phyloP scores from a whole-genome alignment of 352 stramenopile species.

The Lagenidium sp. region DNA sequence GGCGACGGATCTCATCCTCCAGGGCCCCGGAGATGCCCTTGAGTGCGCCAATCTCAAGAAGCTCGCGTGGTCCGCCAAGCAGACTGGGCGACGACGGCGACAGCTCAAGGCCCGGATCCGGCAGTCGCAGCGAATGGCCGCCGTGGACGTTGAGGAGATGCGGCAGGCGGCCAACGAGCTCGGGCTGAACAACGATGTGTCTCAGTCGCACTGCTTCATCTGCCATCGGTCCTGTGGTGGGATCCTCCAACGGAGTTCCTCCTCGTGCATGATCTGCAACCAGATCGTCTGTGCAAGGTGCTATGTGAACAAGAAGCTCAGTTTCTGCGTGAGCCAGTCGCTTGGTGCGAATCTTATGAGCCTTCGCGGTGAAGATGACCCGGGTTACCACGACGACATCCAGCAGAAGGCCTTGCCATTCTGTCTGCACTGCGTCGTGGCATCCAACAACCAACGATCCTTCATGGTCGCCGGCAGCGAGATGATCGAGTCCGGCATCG shows the following conservation, averaged over 20 bases:
- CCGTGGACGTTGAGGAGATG: slow-evolving; percentile 7
- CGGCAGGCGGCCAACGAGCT: slow-evolving; percentile 5
- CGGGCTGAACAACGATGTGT: not conserved
- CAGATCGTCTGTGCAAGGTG: slow-evolving; percentile 16
- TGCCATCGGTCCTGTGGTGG: slow-evolving; percentile 11
- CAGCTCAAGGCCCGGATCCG: slow-evolving; percentile 5
- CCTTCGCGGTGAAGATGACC: not conserved
- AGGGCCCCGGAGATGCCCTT: slow-evolving; percentile 22
- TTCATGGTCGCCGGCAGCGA: slow-evolving; percentile 12
- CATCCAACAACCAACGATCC: slow-evolving; percentile 11
- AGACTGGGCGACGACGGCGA: slow-evolving; percentile 20
- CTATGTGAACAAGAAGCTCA: slow-evolving; percentile 15
- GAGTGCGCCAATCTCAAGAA: slow-evolving; percentile 56
- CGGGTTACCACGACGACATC: slow-evolving; percentile 8
- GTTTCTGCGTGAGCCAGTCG: slow-evolving; percentile 13
- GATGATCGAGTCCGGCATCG: slow-evolving; percentile 8
- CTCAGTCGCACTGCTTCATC: slow-evolving; percentile 1
- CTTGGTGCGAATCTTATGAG: slow-evolving; percentile 5
- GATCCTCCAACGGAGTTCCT: slow-evolving; percentile 6
- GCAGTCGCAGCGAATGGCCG: slow-evolving; percentile 1
- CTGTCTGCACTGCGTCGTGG: slow-evolving; percentile 14
- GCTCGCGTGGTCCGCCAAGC: slow-evolving; percentile 35
- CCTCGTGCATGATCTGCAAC: slow-evolving; percentile 16
- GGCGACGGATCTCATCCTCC: slow-evolving; percentile 30
- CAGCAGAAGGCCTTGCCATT: slow-evolving; percentile 16